Evolutionary conservation across 441 rosid species (phyloP).

Genomic region (Theobroma grandiflorum): DNA sequence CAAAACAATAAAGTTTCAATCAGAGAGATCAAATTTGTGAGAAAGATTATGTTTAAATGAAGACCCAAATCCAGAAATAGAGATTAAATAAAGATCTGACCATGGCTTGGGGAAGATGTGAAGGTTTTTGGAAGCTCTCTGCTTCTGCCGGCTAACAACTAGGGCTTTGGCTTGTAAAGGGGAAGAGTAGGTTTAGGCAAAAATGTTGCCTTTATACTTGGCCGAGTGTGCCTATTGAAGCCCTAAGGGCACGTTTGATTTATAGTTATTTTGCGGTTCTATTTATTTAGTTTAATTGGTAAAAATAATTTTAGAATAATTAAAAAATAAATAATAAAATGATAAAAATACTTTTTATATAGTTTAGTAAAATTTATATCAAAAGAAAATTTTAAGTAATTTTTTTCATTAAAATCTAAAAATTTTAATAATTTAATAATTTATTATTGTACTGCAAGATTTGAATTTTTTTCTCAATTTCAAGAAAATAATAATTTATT

Average conservation of each 20-base stretch:
- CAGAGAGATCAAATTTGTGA: neutral
- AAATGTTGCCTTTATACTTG: neutral
- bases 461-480: too few species aligned
- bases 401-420: too few species aligned
- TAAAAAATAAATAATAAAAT: too few species aligned
- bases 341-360: too few species aligned
- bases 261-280: too few species aligned
- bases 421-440: too few species aligned
- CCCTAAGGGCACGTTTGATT: neutral
- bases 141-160: constrained; percentile 18
- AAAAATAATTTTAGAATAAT: too few species aligned
- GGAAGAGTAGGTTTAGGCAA: neutral
- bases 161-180: neutral
- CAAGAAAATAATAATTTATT: too few species aligned
- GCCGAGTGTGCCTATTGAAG: neutral
- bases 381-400: too few species aligned
- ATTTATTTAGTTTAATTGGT: too few species aligned
- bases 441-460: too few species aligned
- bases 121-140: neutral
- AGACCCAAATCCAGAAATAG: neutral
- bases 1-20: neutral
- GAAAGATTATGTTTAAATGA: neutral
- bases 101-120: neutral
- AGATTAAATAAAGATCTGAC: neutral
- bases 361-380: too few species aligned